These are phyloP conservation scores for Sphaerostilbella broomeana DNA, from an alignment of 2,329 filamentous ascomycete genomes.

Conservation along the genomic window DNA sequence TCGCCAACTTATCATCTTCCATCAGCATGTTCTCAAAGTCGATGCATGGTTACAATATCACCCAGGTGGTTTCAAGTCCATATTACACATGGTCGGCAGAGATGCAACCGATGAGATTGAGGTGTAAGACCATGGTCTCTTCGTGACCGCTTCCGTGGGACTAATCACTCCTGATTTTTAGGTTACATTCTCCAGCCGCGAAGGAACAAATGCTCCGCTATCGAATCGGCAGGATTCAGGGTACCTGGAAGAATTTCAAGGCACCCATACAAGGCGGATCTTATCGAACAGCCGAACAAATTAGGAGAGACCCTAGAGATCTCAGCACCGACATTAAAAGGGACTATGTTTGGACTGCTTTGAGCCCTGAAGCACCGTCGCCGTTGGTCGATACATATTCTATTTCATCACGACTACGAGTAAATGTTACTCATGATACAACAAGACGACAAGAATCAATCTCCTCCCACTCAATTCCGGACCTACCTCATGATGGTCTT, in stretches of 20 bases:
- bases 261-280: slow-evolving; percentile 87
- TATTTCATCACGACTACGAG: slow-evolving; percentile 26
- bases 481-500: slow-evolving; percentile 46
- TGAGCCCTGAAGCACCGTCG: slow-evolving; percentile 47
- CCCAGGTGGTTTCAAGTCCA: slow-evolving; percentile 52
- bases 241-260: slow-evolving; percentile 78
- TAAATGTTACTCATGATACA: slow-evolving; percentile 9
- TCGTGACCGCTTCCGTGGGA: neutral
- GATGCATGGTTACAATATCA: slow-evolving; percentile 50
- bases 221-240: slow-evolving; percentile 75
- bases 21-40: slow-evolving; percentile 9
- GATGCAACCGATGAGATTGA: slow-evolving; percentile 32
- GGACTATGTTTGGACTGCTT: slow-evolving; percentile 35
- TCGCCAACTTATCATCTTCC: slow-evolving; percentile 10
- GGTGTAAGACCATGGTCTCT: slow-evolving; percentile 20
- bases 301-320: slow-evolving; percentile 30
- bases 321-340: slow-evolving; percentile 14
- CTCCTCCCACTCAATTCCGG: slow-evolving; percentile 52
- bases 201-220: slow-evolving; percentile 71
- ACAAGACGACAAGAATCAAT: slow-evolving; percentile 41
- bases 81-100: slow-evolving; percentile 45
- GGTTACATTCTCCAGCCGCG: slow-evolving; percentile 76
- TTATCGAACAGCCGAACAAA: slow-evolving; percentile 48
- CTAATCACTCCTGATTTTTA: slow-evolving; percentile 28
- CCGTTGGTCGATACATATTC: slow-evolving; percentile 41